Conservation (phyloP, 306 rosid species). For the Senna tora region DNA sequence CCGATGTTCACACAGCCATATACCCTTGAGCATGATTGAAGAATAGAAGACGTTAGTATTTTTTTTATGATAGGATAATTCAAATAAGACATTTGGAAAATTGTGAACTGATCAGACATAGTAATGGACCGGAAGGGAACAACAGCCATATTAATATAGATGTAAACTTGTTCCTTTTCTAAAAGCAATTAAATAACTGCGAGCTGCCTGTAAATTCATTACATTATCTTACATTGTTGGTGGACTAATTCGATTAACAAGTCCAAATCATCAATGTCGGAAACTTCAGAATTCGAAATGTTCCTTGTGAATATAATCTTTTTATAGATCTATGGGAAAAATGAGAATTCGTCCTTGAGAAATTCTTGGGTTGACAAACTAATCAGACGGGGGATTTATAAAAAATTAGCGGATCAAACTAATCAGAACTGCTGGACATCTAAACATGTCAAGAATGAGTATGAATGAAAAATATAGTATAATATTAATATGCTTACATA, state of each 20-base stretch:
- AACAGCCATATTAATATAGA: too few relatives aligned
- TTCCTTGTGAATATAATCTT: background rate
- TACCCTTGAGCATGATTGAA: constrained; percentile 62
- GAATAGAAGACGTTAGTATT: background rate
- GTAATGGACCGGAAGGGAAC: too few relatives aligned
- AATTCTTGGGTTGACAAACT: background rate
- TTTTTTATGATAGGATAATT: background rate
- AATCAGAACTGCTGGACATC: too few relatives aligned
- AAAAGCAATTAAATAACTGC: constrained; percentile 1
- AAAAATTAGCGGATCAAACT: background rate
- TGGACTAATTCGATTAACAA: background rate
- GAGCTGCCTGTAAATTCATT: background rate
- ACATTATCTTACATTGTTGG: background rate
- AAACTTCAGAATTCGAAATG: background rate
- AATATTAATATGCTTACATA: background rate
- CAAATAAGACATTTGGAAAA: background rate
- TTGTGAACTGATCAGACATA: background rate
- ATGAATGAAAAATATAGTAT: too few relatives aligned
- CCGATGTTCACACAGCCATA: constrained; percentile 93
- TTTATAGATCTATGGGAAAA: background rate
- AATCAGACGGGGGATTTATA: too few relatives aligned
- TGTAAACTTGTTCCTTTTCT: background rate
- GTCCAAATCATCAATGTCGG: background rate
- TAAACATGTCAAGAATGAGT: background rate
- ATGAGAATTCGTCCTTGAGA: background rate